Evolutionary conservation across 208 protist genomes (phyloP).

Genomic region (Acanthamoeba royreba): DNA sequence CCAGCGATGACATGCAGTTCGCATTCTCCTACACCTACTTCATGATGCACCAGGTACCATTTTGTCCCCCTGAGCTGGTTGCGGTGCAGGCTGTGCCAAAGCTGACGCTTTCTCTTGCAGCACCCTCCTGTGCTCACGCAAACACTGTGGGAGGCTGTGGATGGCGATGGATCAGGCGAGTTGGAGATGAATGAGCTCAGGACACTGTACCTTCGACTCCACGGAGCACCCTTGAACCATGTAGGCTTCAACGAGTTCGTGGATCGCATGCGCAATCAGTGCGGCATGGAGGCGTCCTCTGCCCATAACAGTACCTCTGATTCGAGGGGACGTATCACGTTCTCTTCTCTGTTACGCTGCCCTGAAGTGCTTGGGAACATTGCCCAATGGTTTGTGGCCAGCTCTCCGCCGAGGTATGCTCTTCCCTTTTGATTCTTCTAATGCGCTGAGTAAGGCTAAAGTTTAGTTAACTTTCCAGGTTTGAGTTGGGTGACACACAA

Average conservation of each 20-base stretch:
- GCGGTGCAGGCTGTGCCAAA: constrained; percentile 10
- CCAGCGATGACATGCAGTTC: constrained; percentile 80
- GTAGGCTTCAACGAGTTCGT: neutral
- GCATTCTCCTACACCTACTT: constrained; percentile 83
- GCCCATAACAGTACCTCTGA: neutral
- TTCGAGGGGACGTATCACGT: neutral
- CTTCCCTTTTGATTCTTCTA: neutral
- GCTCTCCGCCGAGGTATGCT: neutral
- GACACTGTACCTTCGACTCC: too few species aligned
- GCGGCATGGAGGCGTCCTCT: too few species aligned
- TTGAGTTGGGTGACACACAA: neutral
- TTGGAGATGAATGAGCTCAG: too few species aligned
- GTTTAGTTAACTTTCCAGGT: neutral
- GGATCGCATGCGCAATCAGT: neutral
- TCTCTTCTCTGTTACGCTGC: neutral
- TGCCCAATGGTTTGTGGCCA: neutral
- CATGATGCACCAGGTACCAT: constrained; percentile 63
- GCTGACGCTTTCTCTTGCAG: too few species aligned
- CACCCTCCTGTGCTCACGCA: too few species aligned
- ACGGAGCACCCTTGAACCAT: neutral
- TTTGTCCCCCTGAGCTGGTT: constrained; percentile 37
- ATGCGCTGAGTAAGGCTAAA: too few species aligned
- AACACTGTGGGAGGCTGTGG: too few species aligned
- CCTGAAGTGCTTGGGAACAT: neutral
- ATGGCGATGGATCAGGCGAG: too few species aligned